Evolutionary conservation across 2,329 filamentous ascomycete genomes (phyloP), one percentile per base, ranked within the genome.

Genomic region (Aureobasidium namibiae): DNA sequence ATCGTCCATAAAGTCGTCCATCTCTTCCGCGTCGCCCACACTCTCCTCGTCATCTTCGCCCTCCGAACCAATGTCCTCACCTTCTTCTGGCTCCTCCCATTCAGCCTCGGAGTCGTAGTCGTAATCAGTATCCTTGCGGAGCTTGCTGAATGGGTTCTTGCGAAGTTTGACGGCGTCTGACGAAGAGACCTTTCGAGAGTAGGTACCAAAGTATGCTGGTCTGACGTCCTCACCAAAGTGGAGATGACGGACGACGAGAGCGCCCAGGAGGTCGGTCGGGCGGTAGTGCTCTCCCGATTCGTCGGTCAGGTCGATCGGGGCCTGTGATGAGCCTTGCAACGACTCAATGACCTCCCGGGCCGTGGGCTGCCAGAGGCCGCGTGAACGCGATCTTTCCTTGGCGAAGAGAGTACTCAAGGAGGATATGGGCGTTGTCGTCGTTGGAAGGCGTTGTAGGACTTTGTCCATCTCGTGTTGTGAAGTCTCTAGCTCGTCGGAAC

Each of bases 1-100:
- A 6, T 89, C 89, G 66, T 95, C 90, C 1, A 96, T 78, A 68
- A 96, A 96, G 18, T 85, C 92, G 4, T 90, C 89, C 85, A 96
- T 88, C 61, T 95, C 91, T 63, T 89, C 88, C 16, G 89, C 88
- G n/a, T 84, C 87, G 11, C 89, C 80, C 52, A 88, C 85, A 44
- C 88, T 87, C 26, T 87, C 87, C 10, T 86, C 82, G 53, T 83
- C 80, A 6, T 87, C 84, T 59, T 87, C 84, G 31, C 82, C 83
- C 61, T 87, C 85, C 3, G 82, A 83, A 50, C 81, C 75, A 2
- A 87, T 72, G 60, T 89, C 84, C 65, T 88, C 86, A 36, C 82
- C 82, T 60, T 92, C 77, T 81, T 91, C 75, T 34, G 88, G 85
- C 68, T 91, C 87, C 67, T 87, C 79, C 89, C 89, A 95, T 82